Base-by-base conservation (phyloP, 2,329 filamentous ascomycete genomes). In the Macrophomina phaseolina region DNA sequence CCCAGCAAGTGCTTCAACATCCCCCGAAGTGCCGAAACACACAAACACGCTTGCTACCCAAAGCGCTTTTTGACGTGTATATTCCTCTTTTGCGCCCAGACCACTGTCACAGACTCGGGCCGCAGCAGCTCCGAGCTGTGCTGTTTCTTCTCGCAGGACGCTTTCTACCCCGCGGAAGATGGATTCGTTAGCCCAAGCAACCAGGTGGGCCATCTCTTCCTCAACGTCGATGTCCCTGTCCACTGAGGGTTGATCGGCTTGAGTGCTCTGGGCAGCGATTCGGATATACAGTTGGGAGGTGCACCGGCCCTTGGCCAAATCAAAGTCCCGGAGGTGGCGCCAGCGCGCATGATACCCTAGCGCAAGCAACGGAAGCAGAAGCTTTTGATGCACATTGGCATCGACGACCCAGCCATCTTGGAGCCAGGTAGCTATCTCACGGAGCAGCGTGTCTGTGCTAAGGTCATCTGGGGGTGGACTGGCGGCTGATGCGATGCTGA, bases 1-100 rank as follows among this genome's bases (percentile, higher is more conserved):
- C 14, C 49, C 32, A 11, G 42, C 30, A 40, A 62, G 30, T 28
- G 45, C 32, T 38, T 38, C 58, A 9, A 62, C 45, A 28, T 62
- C 58, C 16, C 14, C 49, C 45, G 18, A 14, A 5, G 42, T 40
- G 5, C 58, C 45, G 4, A 62, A 62, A 38, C 58, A 62, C 11
- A 62, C 58, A 32, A 62, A 62, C 30, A 62, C 58, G 7, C 16
- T 62, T 1, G 58, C 58, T 11, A 62, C 58, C 58, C 58, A 62
- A 11, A 62, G n/a, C 2, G 58, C 58, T 28, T 34, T 49, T 28
- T 49, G 58, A 9, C 58, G 58, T 5, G 32, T 23, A 16, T 62
- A 62, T 12, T 36, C 58, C 14, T 40, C 58, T n/a, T 28, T 38
- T 4, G 42, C 42, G 5, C 2, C 32, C 3, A 9, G 6, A 14